These are phyloP conservation scores for Phyllostachys edulis DNA, from an alignment of 176 grass and related monocot species.

Conservation along the genomic window DNA sequence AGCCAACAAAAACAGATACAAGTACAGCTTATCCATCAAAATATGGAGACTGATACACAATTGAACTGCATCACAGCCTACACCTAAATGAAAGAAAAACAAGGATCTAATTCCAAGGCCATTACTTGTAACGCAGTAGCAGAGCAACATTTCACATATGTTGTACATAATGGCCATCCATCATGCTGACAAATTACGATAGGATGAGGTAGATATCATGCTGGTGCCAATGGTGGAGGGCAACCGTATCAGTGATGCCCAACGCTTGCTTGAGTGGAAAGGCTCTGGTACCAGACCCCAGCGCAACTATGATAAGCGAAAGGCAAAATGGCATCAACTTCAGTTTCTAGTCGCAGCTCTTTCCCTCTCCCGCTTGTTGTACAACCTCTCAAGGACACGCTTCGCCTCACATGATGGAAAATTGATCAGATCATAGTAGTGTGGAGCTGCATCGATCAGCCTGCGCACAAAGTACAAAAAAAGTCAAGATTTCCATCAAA, in stretches of 20 bases:
- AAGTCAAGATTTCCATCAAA: conserved; percentile 6
- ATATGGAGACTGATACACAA: background rate
- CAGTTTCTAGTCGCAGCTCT: conserved; percentile 51
- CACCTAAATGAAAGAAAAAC: background rate
- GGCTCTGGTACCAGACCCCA: background rate
- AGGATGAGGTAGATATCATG: background rate
- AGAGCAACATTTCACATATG: background rate
- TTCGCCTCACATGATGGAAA: conserved; percentile 87
- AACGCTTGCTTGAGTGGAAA: background rate
- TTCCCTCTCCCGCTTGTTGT: conserved; percentile 84
- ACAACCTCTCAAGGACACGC: conserved; percentile 76
- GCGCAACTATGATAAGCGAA: background rate
- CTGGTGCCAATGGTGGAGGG: background rate
- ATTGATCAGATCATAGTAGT: conserved; percentile 85
- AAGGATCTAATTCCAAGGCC: background rate
- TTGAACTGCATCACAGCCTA: conserved; percentile 5
- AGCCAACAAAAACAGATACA: background rate
- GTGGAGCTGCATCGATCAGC: conserved; percentile 75
- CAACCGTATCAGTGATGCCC: background rate
- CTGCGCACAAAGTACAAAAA: conserved; percentile 36
- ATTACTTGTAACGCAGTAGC: conserved; percentile 5
- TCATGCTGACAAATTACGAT: background rate
- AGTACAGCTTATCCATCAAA: background rate
- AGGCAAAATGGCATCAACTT: conserved; percentile 22
- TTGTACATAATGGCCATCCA: conserved; percentile 15